phyloP scores from a whole-genome alignment of 1,284 basidiomycete species.

The Irpex lacteus region DNA sequence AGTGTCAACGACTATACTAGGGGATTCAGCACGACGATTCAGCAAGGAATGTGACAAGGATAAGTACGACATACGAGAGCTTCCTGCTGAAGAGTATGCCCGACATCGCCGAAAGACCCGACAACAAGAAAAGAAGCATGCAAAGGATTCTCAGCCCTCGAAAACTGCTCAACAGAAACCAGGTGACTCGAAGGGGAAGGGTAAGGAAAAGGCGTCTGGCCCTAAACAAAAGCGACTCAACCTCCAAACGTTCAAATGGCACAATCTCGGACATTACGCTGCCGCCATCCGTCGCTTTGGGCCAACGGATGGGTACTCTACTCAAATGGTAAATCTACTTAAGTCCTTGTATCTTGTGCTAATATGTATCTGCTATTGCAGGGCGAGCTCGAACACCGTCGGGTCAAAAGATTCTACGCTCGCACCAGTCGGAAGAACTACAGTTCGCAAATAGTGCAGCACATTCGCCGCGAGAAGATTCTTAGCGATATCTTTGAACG shows the following conservation, averaged over 20 bases:
- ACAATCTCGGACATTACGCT: constrained; percentile 32
- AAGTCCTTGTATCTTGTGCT: constrained; percentile 21
- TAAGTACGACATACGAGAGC: constrained; percentile 22
- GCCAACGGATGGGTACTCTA: constrained; percentile 33
- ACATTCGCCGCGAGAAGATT: constrained; percentile 6
- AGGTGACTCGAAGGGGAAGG: neutral
- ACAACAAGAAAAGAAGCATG: neutral
- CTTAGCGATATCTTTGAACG: neutral
- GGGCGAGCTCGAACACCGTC: constrained; percentile 20
- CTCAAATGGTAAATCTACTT: constrained; percentile 23
- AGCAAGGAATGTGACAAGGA: constrained; percentile 9
- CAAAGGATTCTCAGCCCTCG: neutral
- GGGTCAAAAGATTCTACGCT: constrained; percentile 12
- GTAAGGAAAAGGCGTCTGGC: neutral
- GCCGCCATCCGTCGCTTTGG: constrained; percentile 28
- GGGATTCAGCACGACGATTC: constrained; percentile 19
- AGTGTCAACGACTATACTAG: constrained; percentile 18
- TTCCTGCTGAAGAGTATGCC: constrained; percentile 24
- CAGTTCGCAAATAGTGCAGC: constrained; percentile 7
- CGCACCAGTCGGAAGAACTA: constrained; percentile 11
- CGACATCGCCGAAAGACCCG: constrained; percentile 15
- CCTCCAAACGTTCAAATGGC: constrained; percentile 31
- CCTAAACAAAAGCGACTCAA: constrained; percentile 18
- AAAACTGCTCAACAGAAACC: neutral
- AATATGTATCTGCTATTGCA: constrained; percentile 3